Evolutionary conservation across 2,329 filamentous ascomycete species (phyloP).

Genomic region (Colletotrichum tropicicola): DNA sequence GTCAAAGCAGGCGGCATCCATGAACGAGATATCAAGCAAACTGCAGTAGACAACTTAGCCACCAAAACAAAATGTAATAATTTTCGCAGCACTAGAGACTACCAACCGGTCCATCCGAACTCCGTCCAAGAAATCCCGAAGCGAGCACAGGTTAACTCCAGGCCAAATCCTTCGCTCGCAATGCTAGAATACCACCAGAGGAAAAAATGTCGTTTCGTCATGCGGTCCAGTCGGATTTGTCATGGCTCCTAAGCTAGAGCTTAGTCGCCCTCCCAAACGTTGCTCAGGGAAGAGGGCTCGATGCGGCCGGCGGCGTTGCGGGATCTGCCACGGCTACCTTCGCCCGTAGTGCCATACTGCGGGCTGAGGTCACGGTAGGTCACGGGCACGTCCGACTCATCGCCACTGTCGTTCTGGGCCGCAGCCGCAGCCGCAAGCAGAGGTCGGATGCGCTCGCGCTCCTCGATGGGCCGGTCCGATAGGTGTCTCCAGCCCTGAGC

Average conservation of each 20-base stretch:
- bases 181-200: not conserved
- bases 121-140: not conserved
- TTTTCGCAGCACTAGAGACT: not conserved
- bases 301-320: not conserved
- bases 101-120: not conserved
- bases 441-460: conserved; percentile 22
- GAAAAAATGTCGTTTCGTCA: not conserved
- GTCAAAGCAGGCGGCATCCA: conserved; percentile 13
- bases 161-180: not conserved
- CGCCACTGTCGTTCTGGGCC: conserved; percentile 15
- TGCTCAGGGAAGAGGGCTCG: conserved; percentile 24
- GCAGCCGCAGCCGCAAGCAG: conserved; percentile 8
- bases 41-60: not conserved
- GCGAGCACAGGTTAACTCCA: not conserved
- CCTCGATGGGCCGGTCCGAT: conserved; percentile 14
- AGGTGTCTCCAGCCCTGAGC: conserved; percentile 25
- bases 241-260: not conserved
- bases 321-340: conserved; percentile 6
- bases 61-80: not conserved
- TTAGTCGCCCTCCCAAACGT: conserved; percentile 13
- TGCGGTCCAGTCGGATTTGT: not conserved
- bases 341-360: conserved; percentile 18
- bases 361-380: conserved; percentile 24
- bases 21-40: conserved; percentile 13
- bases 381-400: conserved; percentile 22